phyloP scores from a whole-genome alignment of 495 filamentous ascomycete genomes.

The Xylaria bambusicola region DNA sequence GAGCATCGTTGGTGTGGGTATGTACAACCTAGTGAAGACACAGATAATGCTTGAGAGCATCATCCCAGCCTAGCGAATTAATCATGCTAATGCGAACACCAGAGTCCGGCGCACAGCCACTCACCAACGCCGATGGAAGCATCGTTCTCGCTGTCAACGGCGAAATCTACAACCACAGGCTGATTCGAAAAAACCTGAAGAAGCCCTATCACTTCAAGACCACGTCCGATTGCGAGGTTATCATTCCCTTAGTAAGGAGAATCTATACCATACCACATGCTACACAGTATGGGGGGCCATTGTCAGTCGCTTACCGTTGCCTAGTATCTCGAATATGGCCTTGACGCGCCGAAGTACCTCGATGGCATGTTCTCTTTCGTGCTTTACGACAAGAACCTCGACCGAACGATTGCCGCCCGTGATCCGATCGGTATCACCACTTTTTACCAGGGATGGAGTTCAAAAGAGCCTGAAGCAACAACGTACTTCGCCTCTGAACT shows the following conservation, averaged over 20 bases:
- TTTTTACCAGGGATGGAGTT: slow-evolving; percentile 92
- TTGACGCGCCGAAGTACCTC: slow-evolving; percentile 90
- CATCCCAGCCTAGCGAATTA: neutral
- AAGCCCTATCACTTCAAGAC: slow-evolving; percentile 91
- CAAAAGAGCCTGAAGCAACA: slow-evolving; percentile 73
- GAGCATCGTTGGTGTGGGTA: slow-evolving; percentile 96
- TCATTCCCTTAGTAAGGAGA: slow-evolving; percentile 84
- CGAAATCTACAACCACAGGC: slow-evolving; percentile 98
- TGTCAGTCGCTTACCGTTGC: slow-evolving; percentile 23
- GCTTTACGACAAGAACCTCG: slow-evolving; percentile 87
- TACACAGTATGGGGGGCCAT: neutral
- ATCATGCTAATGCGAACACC: slow-evolving; percentile 32
- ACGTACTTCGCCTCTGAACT: slow-evolving; percentile 97
- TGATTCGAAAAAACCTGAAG: slow-evolving; percentile 83
- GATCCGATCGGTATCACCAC: slow-evolving; percentile 98
- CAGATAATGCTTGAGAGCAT: slow-evolving; percentile 19
- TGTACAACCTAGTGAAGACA: slow-evolving; percentile 40
- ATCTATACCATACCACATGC: neutral
- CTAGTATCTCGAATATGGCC: slow-evolving; percentile 88
- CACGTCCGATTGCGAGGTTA: slow-evolving; percentile 96
- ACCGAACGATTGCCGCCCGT: slow-evolving; percentile 89
- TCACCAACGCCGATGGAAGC: slow-evolving; percentile 85
- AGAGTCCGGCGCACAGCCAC: slow-evolving; percentile 94
- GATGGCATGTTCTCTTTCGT: slow-evolving; percentile 99
- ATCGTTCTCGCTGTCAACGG: slow-evolving; percentile 96